These are phyloP conservation scores for Tilletia walkeri DNA, from an alignment of 1,284 basidiomycete genomes.

Conservation along the genomic window DNA sequence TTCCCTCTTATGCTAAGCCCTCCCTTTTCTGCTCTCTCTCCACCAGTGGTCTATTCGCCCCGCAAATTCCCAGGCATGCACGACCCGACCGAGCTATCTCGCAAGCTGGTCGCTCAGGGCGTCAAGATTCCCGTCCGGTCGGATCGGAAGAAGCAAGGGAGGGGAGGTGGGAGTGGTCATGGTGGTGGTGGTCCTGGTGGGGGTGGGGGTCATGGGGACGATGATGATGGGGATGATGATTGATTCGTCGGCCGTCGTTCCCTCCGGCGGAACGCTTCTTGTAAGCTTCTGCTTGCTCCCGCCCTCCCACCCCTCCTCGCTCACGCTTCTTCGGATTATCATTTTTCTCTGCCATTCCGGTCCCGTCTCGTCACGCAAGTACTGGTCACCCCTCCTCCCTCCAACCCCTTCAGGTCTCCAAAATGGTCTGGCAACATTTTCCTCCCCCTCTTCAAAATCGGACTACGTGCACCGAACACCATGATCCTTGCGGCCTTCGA, in stretches of 20 bases:
- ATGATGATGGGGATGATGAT: constrained; percentile 10
- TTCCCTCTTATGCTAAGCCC: neutral
- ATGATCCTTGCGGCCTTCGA: too few relatives aligned
- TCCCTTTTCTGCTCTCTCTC: neutral
- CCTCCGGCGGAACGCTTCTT: neutral
- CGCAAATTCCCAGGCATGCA: constrained; percentile 47
- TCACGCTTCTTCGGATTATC: too few relatives aligned
- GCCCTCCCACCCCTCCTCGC: too few relatives aligned
- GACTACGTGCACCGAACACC: too few relatives aligned
- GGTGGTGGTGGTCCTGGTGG: neutral
- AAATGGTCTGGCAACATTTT: too few relatives aligned
- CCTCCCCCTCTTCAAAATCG: too few relatives aligned
- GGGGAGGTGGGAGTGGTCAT: neutral
- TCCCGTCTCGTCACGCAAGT: too few relatives aligned
- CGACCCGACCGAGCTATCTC: constrained; percentile 44
- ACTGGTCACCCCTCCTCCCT: too few relatives aligned
- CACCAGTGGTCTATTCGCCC: constrained; percentile 40
- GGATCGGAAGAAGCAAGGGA: constrained; percentile 39
- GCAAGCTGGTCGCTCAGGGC: constrained; percentile 47
- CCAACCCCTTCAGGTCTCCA: too few relatives aligned
- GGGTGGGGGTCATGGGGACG: neutral
- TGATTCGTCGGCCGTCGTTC: neutral
- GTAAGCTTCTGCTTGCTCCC: too few relatives aligned
- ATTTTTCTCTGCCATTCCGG: too few relatives aligned
- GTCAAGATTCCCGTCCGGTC: constrained; percentile 48